These are phyloP conservation scores for Alternaria sp. DNA, from an alignment of 2,329 filamentous ascomycete genomes.

Conservation along the genomic window DNA sequence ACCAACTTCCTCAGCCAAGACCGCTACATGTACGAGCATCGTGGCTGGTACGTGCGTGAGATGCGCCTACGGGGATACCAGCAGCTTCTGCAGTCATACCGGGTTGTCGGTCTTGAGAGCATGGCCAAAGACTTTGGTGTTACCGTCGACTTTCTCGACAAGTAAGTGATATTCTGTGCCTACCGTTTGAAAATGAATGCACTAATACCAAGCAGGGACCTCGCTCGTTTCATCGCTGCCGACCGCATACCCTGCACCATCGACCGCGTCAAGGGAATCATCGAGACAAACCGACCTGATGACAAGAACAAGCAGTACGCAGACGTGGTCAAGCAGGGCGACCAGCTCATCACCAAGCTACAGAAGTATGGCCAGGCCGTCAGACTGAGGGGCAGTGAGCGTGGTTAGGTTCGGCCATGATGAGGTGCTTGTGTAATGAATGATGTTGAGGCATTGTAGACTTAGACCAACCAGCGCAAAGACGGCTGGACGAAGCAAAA, in stretches of 20 bases:
- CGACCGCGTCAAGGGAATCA: conserved; percentile 94
- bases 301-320: conserved; percentile 99
- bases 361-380: conserved; percentile 99
- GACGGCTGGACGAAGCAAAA: conserved; percentile 27
- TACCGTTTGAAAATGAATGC: not conserved
- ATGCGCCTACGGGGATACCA: conserved; percentile 97
- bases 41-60: conserved; percentile 96
- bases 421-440: conserved; percentile 32
- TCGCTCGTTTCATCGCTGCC: conserved; percentile 95
- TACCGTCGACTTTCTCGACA: conserved; percentile 93
- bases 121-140: conserved; percentile 99
- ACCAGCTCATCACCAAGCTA: conserved; percentile 97
- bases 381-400: conserved; percentile 90
- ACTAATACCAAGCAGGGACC: conserved; percentile 67
- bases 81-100: conserved; percentile 95
- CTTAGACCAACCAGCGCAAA: conserved; percentile 31
- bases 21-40: conserved; percentile 94
- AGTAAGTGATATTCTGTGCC: conserved; percentile 63
- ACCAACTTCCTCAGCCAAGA: conserved; percentile 94
- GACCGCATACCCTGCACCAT: conserved; percentile 96
- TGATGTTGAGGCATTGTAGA: conserved; percentile 35
- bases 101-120: conserved; percentile 93
- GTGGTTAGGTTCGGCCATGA: conserved; percentile 65
- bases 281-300: conserved; percentile 96
- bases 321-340: conserved; percentile 96